Evolutionary conservation across 192 early-diverging fungal species (phyloP).

Genomic region (Dimargaris verticillata): DNA sequence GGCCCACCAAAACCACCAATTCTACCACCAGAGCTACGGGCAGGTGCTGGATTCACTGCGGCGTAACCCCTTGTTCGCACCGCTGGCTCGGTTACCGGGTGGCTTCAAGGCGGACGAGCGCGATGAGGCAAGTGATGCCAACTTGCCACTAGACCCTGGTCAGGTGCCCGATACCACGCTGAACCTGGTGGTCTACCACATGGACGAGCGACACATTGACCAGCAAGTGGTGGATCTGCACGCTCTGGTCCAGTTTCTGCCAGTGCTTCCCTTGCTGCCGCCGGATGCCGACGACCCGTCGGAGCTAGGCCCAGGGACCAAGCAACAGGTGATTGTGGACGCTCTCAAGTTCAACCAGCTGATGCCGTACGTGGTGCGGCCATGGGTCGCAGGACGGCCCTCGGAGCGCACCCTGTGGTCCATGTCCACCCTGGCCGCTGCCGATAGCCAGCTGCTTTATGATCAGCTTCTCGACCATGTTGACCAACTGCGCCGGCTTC

Average conservation of each 20-base stretch:
- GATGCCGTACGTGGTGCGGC: too few relatives aligned
- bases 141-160: neutral
- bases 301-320: too few relatives aligned
- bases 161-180: neutral
- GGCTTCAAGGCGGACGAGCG: neutral
- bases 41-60: neutral
- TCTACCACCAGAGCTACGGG: neutral
- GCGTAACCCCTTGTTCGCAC: neutral
- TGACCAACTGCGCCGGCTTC: too few relatives aligned
- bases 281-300: neutral
- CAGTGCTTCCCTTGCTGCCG: neutral
- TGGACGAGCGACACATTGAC: neutral
- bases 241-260: neutral
- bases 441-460: too few relatives aligned
- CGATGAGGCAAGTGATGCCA: neutral
- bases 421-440: too few relatives aligned
- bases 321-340: too few relatives aligned
- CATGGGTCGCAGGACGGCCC: too few relatives aligned
- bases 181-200: slow-evolving; percentile 1
- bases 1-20: neutral
- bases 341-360: too few relatives aligned
- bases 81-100: neutral
- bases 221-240: neutral
- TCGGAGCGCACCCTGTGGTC: too few relatives aligned
- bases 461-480: too few relatives aligned